phyloP scores from a whole-genome alignment of 116 monocot genomes.

The Phalaenopsis hybrid region DNA sequence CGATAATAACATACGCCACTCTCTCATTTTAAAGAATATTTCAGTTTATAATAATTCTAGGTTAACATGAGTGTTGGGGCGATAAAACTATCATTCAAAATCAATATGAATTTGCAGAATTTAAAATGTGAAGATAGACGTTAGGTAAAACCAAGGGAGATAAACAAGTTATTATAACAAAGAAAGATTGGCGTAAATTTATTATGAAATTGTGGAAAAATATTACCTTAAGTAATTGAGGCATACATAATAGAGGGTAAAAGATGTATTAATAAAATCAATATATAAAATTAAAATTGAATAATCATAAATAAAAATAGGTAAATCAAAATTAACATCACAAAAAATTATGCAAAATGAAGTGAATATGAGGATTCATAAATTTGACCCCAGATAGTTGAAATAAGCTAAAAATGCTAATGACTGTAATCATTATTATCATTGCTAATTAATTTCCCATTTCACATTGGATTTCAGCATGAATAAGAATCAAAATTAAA shows the following conservation, averaged over 20 bases:
- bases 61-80: no score
- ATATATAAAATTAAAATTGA: neutral
- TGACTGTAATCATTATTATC: neutral
- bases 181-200: no score
- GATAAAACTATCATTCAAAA: neutral
- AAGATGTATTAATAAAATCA: neutral
- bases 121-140: neutral
- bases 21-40: no score
- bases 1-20: no score
- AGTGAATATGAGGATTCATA: neutral
- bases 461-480: neutral
- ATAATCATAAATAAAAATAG: neutral
- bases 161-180: no score
- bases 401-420: neutral
- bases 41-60: no score
- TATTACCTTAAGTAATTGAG: neutral
- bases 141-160: no score
- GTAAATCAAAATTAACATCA: neutral
- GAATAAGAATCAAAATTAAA: neutral
- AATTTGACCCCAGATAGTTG: neutral
- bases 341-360: neutral
- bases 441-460: neutral
- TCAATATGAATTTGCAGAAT: neutral
- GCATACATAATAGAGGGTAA: neutral
- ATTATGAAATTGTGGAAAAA: no score